Base-by-base conservation (phyloP, 2,329 filamentous ascomycete genomes). In the Cladobotryum protrusum region DNA sequence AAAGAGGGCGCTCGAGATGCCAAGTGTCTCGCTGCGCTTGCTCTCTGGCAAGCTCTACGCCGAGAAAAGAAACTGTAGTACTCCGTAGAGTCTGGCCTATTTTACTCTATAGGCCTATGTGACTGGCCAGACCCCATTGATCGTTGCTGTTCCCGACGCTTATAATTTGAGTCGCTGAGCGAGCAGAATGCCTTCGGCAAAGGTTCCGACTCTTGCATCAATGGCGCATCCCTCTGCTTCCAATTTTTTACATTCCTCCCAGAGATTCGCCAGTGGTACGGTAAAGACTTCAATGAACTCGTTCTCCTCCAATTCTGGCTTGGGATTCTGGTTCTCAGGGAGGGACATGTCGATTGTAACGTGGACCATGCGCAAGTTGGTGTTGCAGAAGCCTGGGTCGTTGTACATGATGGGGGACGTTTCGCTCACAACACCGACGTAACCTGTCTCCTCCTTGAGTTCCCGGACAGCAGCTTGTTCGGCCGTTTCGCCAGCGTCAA, bases 251-350 rank as follows among this genome's bases (percentile, higher is more conserved):
- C 83, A 83, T 61, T 86, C 82, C 0, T 75, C 75, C 71, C 85
- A 89, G 36, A 92, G 66, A 13, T 76, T 71, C 17, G 67, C 71
- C 40, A 92, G 62, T 5, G 82, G 83, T 7, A 89, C 75, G 8
- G 78, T 80, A 60, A 92, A 91, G 33, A 84, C 83, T 64, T 91
- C 86, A 61, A 92, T 91, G 62, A 90, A 91, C 68, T 92, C 87
- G 55, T 82, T 85, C 20, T 90, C 87, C 63, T 92, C 87, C 6
- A 91, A 73, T 61, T 86, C 71, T 0, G 87, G 83, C 64, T 82
- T 75, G 1, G 81, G 81, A 47, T 86, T 73, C 62, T 84, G 78
- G 62, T 92, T 92, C 58, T 82, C 82, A 0, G 84, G 77, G 1
- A 82, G 70, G 4, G 70, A 75, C 75, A 87, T 80, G 65, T 92